Conservation (phyloP, 2,329 filamentous ascomycete species). For the Paraphoma chrysanthemicola region DNA sequence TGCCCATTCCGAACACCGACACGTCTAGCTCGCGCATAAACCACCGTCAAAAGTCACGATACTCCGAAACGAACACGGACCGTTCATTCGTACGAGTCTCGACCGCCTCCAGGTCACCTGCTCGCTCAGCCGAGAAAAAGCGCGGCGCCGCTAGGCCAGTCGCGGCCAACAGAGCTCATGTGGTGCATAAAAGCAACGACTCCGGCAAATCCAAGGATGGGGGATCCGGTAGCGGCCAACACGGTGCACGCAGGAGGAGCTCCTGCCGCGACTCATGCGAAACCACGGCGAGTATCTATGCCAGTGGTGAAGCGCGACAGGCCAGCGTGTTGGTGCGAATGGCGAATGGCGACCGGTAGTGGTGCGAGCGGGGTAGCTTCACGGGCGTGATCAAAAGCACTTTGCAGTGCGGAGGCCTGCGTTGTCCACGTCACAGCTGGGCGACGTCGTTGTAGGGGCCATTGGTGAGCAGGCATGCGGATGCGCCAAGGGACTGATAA, state of each 20-base stretch:
- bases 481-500: background rate
- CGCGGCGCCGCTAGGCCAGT: constrained; percentile 14
- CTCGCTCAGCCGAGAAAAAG: constrained; percentile 15
- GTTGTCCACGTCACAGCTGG: constrained; percentile 1
- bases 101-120: constrained; percentile 23
- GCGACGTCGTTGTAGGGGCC: background rate
- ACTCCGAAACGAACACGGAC: constrained; percentile 6
- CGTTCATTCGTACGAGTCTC: constrained; percentile 19
- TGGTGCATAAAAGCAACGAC: constrained; percentile 20
- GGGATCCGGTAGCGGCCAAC: constrained; percentile 8
- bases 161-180: constrained; percentile 16
- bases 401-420: background rate
- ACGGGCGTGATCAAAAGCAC: background rate
- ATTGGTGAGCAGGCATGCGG: background rate
- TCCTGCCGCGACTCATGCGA: background rate
- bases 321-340: background rate
- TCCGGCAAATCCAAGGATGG: constrained; percentile 7
- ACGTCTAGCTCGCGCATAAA: background rate
- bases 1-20: background rate
- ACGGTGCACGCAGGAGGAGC: background rate
- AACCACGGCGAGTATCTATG: background rate
- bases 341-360: background rate
- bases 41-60: constrained; percentile 11
- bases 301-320: background rate
- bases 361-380: constrained; percentile 6